phyloP scores from a whole-genome alignment of 1,284 basidiomycete species.

The Testicularia cyperi region DNA sequence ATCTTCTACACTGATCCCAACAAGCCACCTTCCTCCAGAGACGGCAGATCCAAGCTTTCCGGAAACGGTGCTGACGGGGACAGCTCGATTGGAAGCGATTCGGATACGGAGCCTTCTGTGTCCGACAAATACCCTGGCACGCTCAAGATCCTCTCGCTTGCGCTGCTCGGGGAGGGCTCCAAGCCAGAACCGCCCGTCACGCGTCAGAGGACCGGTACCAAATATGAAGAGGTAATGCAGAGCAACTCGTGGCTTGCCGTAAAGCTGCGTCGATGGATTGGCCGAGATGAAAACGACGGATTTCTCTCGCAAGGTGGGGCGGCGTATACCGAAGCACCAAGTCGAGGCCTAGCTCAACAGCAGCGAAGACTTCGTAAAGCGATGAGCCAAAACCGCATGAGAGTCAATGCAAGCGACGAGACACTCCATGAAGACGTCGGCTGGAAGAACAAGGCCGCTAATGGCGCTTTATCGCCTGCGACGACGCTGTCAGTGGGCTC shows the following conservation, averaged over 20 bases:
- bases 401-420: not conserved
- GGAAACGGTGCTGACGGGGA: not conserved
- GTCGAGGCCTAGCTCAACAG: no score
- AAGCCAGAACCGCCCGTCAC: conserved; percentile 11
- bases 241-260: conserved; percentile 23
- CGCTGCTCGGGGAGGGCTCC: conserved; percentile 17
- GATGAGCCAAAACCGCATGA: conserved; percentile 4
- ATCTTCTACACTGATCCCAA: conserved; percentile 14
- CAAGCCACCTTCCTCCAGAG: no score
- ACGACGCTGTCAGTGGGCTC: conserved; percentile 18
- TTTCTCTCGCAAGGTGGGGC: no score
- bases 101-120: conserved; percentile 2
- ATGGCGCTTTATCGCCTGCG: conserved; percentile 4
- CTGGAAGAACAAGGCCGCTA: not conserved
- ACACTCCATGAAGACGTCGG: not conserved
- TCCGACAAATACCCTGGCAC: conserved; percentile 26
- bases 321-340: no score
- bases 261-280: conserved; percentile 20
- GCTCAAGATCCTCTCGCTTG: conserved; percentile 15
- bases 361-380: conserved; percentile 6
- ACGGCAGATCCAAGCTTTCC: not conserved
- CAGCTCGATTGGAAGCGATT: conserved; percentile 15
- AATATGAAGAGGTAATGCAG: conserved; percentile 22
- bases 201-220: conserved; percentile 8
- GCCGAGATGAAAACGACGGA: conserved; percentile 5